A percentile compares a stretch with the other conserved stretches of the same genome.
Evolutionary conservation across 331 rosid genomes (phyloP).

Genomic region (Erythrophleum ivorense): DNA sequence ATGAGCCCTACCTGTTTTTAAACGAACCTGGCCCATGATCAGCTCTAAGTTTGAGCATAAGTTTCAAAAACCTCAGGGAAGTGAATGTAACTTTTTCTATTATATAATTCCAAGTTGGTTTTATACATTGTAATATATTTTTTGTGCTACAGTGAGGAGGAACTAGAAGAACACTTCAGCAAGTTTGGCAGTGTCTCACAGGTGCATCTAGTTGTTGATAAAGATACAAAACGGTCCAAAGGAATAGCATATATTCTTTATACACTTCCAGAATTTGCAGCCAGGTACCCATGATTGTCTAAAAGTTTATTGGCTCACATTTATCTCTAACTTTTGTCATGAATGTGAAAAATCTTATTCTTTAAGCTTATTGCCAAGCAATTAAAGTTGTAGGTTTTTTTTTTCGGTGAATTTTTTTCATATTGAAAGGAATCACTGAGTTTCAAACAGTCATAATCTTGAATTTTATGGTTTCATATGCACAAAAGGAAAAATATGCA

Average conservation of each 20-base stretch:
- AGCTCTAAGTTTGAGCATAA: neutral
- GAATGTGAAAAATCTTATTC: constrained; percentile 12
- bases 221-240: constrained; percentile 79
- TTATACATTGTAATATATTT: constrained; percentile 23
- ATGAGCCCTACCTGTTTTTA: too few species aligned
- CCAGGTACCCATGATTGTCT: constrained; percentile 58
- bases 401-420: neutral
- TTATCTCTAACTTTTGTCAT: constrained; percentile 18
- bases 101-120: constrained; percentile 2
- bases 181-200: constrained; percentile 69
- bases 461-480: neutral
- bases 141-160: constrained; percentile 71
- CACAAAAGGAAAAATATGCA: neutral
- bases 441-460: constrained; percentile 2
- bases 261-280: constrained; percentile 64
- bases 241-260: constrained; percentile 83
- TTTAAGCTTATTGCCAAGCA: constrained; percentile 7
- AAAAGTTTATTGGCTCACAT: constrained; percentile 16
- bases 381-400: constrained; percentile 1
- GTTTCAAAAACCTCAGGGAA: neutral
- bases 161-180: constrained; percentile 76
- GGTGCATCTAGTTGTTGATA: constrained; percentile 85
- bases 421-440: constrained; percentile 25
- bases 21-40: too few species aligned
- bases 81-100: neutral